These are phyloP conservation scores for Solanum medicagineum DNA, from an alignment of 257 asterid species.

Conservation along the genomic window DNA sequence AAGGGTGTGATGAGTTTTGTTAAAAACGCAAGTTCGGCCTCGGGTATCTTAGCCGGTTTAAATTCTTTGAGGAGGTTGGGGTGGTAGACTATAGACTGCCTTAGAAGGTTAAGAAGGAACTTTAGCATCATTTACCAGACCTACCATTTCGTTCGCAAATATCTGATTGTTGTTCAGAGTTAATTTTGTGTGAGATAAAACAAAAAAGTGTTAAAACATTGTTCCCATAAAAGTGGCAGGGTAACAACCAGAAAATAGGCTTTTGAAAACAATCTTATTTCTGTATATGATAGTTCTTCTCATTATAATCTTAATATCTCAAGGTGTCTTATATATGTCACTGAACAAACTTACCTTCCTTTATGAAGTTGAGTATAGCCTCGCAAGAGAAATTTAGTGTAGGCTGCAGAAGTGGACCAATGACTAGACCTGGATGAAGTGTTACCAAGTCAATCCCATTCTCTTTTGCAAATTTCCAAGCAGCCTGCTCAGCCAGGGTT, in stretches of 20 bases:
- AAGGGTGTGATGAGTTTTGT: background rate
- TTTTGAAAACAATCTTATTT: background rate
- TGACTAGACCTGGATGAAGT: conserved; percentile 41
- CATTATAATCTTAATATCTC: background rate
- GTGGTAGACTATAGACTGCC: background rate
- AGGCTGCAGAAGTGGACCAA: conserved; percentile 59
- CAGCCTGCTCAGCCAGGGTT: conserved; percentile 57
- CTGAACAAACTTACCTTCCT: conserved; percentile 16
- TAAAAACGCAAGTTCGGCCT: background rate
- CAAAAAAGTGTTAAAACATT: background rate
- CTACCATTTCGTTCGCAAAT: background rate
- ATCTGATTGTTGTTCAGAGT: background rate
- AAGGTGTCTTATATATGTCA: background rate
- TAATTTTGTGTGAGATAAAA: background rate
- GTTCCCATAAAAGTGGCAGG: background rate
- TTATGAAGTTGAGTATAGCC: conserved; percentile 20
- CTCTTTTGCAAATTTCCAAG: conserved; percentile 37
- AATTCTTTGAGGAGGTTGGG: background rate
- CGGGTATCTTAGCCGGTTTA: background rate
- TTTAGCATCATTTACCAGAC: background rate
- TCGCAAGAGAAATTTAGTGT: conserved; percentile 22
- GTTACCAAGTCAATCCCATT: conserved; percentile 41
- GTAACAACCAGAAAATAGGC: background rate
- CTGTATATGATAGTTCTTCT: background rate
- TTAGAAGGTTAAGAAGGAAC: background rate